These are phyloP conservation scores for Starmerella floricola DNA, from an alignment of 805 yeast genomes.

Conservation along the genomic window DNA sequence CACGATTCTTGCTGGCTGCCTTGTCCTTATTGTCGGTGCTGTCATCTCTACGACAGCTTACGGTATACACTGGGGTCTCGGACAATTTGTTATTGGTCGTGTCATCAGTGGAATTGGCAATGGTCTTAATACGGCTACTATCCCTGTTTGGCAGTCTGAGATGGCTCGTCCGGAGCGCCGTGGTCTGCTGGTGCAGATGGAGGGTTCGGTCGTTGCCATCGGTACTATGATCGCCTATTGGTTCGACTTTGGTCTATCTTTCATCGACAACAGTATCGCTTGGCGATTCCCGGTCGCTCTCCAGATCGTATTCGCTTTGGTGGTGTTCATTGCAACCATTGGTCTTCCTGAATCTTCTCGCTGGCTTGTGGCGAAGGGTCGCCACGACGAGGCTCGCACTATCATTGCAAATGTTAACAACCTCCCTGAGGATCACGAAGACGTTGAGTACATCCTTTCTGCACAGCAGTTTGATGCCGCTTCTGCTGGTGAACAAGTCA, in stretches of 20 bases:
- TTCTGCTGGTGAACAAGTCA: conserved; percentile 20
- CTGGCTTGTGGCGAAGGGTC: conserved; percentile 59
- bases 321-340: conserved; percentile 39
- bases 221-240: conserved; percentile 70
- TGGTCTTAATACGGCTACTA: conserved; percentile 66
- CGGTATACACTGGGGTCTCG: conserved; percentile 36
- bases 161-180: conserved; percentile 53
- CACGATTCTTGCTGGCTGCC: conserved; percentile 43
- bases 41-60: conserved; percentile 43
- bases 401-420: conserved; percentile 38
- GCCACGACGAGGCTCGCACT: conserved; percentile 35
- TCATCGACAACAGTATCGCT: conserved; percentile 35
- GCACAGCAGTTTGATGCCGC: conserved; percentile 22
- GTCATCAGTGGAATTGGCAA: conserved; percentile 63
- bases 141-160: conserved; percentile 75
- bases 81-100: conserved; percentile 66
- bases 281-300: conserved; percentile 76
- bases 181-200: conserved; percentile 56
- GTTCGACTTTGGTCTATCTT: conserved; percentile 62
- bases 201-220: conserved; percentile 58
- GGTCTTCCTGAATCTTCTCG: conserved; percentile 83
- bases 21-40: conserved; percentile 49
- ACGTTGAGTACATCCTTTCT: conserved; percentile 16
- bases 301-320: conserved; percentile 50
- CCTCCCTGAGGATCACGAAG: conserved; percentile 17